These are phyloP conservation scores for Yarrowia divulgata DNA, from an alignment of 805 yeast species.

Conservation along the genomic window DNA sequence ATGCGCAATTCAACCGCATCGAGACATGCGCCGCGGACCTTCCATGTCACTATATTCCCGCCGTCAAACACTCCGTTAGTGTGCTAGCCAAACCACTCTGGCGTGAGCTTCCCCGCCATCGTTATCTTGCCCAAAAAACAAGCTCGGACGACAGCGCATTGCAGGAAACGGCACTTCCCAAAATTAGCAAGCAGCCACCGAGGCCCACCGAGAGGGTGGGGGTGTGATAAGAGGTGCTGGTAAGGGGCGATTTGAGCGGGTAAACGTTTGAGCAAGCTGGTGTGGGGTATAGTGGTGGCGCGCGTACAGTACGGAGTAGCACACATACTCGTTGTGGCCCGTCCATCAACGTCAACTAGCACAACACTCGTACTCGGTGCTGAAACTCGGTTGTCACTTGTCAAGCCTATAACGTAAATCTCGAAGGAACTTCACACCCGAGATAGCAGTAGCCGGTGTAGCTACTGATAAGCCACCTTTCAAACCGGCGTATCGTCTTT, in stretches of 20 bases:
- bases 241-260: background rate
- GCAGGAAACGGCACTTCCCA: constrained; percentile 39
- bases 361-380: too few species aligned
- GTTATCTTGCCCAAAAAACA: constrained; percentile 35
- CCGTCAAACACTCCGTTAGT: background rate
- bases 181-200: constrained; percentile 39
- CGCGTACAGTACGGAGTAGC: too few species aligned
- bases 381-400: too few species aligned
- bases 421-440: background rate
- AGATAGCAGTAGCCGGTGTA: background rate
- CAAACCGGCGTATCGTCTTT: constrained; percentile 5
- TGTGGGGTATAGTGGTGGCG: background rate
- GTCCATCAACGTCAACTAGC: too few species aligned
- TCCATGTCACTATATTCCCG: background rate
- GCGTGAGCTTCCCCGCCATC: constrained; percentile 33
- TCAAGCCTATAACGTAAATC: too few species aligned
- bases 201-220: constrained; percentile 23
- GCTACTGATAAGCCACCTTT: constrained; percentile 21
- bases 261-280: background rate
- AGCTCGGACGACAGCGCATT: constrained; percentile 35
- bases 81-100: background rate
- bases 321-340: too few species aligned
- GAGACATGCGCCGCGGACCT: too few species aligned
- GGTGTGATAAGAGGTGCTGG: constrained; percentile 13
- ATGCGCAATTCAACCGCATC: too few species aligned